Percentiles rank a stretch among this genome's conserved stretches.
Evolutionary conservation across 805 yeast genomes (phyloP).

Genomic region (Ascoidea asiatica): DNA sequence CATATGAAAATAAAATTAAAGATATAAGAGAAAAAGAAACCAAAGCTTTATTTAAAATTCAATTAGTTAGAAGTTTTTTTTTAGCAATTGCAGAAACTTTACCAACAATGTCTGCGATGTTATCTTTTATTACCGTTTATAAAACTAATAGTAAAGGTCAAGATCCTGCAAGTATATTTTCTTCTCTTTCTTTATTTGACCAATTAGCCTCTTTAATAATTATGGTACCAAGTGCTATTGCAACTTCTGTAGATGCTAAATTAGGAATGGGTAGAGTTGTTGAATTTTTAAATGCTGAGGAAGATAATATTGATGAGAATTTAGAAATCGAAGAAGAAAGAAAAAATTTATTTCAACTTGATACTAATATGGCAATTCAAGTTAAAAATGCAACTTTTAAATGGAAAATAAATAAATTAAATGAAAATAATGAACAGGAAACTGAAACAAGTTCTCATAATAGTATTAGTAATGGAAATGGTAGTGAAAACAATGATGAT

Average conservation of each 20-base stretch:
- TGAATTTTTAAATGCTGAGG: conserved; percentile 20
- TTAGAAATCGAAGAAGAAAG: conserved; percentile 9
- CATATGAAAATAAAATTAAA: conserved; percentile 47
- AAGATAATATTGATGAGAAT: conserved; percentile 15
- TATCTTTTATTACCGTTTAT: conserved; percentile 18
- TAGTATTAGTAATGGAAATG: background rate
- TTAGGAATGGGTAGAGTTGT: conserved; percentile 25
- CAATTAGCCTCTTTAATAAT: conserved; percentile 24
- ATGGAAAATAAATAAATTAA: conserved; percentile 39
- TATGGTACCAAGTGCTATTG: conserved; percentile 28
- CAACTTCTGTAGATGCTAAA: conserved; percentile 27
- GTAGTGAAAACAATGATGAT: conserved; percentile 11
- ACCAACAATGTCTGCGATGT: conserved; percentile 11
- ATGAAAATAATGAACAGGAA: background rate
- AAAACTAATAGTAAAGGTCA: conserved; percentile 25
- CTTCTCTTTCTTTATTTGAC: conserved; percentile 27
- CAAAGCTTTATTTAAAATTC: conserved; percentile 44
- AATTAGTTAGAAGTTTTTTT: conserved; percentile 42
- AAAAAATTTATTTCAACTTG: background rate
- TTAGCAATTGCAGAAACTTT: conserved; percentile 21
- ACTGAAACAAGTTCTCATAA: too few relatives aligned
- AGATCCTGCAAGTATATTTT: conserved; percentile 13
- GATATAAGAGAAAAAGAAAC: conserved; percentile 51
- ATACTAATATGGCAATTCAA: conserved; percentile 27
- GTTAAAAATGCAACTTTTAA: conserved; percentile 41